Conservation (phyloP, 2,329 filamentous ascomycete genomes). For the Paraphoma chrysanthemicola region DNA sequence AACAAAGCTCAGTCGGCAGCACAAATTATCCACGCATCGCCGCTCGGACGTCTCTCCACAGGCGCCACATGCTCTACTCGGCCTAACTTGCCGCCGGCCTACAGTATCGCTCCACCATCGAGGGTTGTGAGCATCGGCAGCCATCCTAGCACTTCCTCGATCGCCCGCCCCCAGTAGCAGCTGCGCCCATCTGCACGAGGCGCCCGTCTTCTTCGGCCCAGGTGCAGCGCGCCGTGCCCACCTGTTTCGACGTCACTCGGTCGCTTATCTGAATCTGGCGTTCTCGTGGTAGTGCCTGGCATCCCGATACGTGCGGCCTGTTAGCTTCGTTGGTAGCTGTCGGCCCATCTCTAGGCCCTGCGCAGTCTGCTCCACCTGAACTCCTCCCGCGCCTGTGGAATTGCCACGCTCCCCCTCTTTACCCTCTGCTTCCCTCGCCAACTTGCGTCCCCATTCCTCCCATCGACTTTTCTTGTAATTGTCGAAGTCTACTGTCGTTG, state of each 20-base stretch:
- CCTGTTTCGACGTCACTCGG: slow-evolving; percentile 20
- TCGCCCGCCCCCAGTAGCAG: slow-evolving; percentile 17
- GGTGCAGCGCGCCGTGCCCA: slow-evolving; percentile 9
- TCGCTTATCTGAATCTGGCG: slow-evolving; percentile 26
- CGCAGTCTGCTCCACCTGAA: slow-evolving; percentile 21
- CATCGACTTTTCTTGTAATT: slow-evolving; percentile 14
- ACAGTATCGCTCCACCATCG: slow-evolving; percentile 17
- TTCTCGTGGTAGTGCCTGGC: slow-evolving; percentile 21
- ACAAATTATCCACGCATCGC: slow-evolving; percentile 1
- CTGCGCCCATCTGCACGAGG: slow-evolving; percentile 12
- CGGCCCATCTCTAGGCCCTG: slow-evolving; percentile 33
- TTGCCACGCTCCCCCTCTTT: slow-evolving; percentile 35
- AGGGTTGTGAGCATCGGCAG: slow-evolving; percentile 17
- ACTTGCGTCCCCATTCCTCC: slow-evolving; percentile 2
- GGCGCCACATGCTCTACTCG: slow-evolving; percentile 13
- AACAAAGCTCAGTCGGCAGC: not conserved
- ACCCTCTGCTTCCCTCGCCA: slow-evolving; percentile 12
- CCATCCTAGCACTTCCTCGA: slow-evolving; percentile 19
- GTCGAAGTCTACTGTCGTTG: slow-evolving; percentile 25
- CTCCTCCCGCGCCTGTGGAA: slow-evolving; percentile 23
- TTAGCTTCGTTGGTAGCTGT: slow-evolving; percentile 13
- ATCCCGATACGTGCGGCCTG: slow-evolving; percentile 18
- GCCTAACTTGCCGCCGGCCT: slow-evolving; percentile 1
- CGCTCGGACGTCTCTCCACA: slow-evolving; percentile 2
- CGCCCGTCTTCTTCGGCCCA: slow-evolving; percentile 7